phyloP scores from a whole-genome alignment of 129 eudicot species.

The Flaveria robusta region DNA sequence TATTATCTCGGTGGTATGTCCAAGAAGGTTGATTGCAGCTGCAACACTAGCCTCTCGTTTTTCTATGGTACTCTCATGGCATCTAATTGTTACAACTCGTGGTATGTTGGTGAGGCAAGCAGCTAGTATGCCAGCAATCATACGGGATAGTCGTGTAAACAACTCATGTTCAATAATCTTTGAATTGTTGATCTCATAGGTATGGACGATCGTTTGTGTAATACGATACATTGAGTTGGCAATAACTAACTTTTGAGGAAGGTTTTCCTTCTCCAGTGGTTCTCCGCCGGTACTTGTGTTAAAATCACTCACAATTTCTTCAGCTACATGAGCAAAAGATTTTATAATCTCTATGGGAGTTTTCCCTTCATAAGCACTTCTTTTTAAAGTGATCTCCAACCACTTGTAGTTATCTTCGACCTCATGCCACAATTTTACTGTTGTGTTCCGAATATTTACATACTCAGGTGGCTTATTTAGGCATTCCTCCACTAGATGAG shows the following conservation, averaged over 20 bases:
- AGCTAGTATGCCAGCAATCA: conserved; percentile 1
- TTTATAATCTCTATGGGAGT: background rate
- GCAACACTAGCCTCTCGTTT: background rate
- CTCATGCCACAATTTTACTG: background rate
- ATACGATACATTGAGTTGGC: conserved; percentile 5
- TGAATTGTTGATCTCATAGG: background rate
- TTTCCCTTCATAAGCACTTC: background rate
- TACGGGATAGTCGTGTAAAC: background rate
- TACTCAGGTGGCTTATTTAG: background rate
- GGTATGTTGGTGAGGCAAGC: conserved; percentile 19
- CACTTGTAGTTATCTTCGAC: background rate
- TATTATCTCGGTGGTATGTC: background rate
- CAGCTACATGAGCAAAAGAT: background rate
- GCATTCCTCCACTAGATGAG: conserved; percentile 12
- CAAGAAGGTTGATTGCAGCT: background rate
- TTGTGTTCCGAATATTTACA: background rate
- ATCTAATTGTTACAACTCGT: background rate
- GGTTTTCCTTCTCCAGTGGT: background rate
- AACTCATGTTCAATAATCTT: background rate
- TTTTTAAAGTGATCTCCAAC: background rate
- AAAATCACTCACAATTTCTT: background rate
- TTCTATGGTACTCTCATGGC: background rate
- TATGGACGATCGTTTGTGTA: background rate
- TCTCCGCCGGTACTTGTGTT: background rate
- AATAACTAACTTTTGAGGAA: background rate